These are phyloP conservation scores for Colletotrichum zoysiae DNA, from an alignment of 2,329 filamentous ascomycete genomes.

Conservation along the genomic window DNA sequence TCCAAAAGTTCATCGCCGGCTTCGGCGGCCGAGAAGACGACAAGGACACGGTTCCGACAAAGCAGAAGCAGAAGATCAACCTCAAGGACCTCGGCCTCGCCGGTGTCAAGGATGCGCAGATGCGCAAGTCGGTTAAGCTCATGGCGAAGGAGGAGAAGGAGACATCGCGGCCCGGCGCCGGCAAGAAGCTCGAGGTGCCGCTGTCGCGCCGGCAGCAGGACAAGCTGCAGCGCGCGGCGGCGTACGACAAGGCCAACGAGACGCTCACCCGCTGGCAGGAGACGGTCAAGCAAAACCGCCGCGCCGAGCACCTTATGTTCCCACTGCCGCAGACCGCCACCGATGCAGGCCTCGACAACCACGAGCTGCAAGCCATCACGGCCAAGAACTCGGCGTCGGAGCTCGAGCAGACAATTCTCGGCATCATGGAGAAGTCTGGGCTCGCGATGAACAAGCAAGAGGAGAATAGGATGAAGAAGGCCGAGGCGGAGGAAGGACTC, in stretches of 20 bases:
- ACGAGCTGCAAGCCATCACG: slow-evolving; percentile 74
- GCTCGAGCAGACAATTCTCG: slow-evolving; percentile 86
- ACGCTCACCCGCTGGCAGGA: slow-evolving; percentile 92
- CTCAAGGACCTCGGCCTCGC: slow-evolving; percentile 80
- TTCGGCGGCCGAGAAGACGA: slow-evolving; percentile 75
- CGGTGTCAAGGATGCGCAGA: slow-evolving; percentile 77
- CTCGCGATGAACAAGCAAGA: slow-evolving; percentile 65
- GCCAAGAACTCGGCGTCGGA: slow-evolving; percentile 78
- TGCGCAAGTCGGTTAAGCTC: slow-evolving; percentile 84
- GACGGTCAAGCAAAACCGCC: slow-evolving; percentile 92
- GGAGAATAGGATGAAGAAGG: slow-evolving; percentile 67
- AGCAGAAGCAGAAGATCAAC: slow-evolving; percentile 70
- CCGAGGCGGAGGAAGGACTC: slow-evolving; percentile 76
- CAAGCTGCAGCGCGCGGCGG: slow-evolving; percentile 82
- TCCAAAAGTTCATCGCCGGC: slow-evolving; percentile 77
- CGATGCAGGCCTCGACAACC: slow-evolving; percentile 69
- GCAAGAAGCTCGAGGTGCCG: slow-evolving; percentile 83
- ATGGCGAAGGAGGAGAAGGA: slow-evolving; percentile 73
- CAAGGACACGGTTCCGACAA: slow-evolving; percentile 47
- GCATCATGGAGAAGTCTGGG: slow-evolving; percentile 91
- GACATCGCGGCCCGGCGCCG: slow-evolving; percentile 54
- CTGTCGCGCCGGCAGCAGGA: slow-evolving; percentile 89
- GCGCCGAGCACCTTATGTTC: slow-evolving; percentile 91
- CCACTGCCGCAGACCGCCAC: slow-evolving; percentile 81
- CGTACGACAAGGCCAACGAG: slow-evolving; percentile 92